Evolutionary conservation across 2,329 filamentous ascomycete genomes (phyloP).

Genomic region (Fonsecaea multimorphosa): DNA sequence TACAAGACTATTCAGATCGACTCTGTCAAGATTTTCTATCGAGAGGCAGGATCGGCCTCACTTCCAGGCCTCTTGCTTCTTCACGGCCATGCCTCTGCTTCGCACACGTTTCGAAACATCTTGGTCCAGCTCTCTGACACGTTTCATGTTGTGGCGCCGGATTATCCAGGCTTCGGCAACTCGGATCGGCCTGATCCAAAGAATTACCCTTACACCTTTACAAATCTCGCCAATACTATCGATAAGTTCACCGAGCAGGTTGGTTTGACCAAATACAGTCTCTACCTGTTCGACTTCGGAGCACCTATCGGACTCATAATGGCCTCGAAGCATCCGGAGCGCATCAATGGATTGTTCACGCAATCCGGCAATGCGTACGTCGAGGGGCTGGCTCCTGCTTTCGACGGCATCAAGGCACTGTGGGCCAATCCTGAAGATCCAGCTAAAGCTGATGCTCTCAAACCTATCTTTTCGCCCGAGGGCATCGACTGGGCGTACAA

Average conservation of each 20-base stretch:
- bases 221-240: slow-evolving; percentile 15
- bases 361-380: background rate
- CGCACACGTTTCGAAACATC: slow-evolving; percentile 25
- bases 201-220: slow-evolving; percentile 28
- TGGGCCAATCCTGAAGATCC: background rate
- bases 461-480: background rate
- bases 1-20: background rate
- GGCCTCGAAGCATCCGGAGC: background rate
- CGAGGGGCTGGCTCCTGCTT: background rate
- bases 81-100: slow-evolving; percentile 13
- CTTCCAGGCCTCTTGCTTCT: background rate
- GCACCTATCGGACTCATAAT: background rate
- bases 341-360: background rate
- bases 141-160: slow-evolving; percentile 30
- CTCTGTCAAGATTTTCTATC: background rate
- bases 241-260: slow-evolving; percentile 27
- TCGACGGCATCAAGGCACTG: background rate
- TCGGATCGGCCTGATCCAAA: slow-evolving; percentile 22
- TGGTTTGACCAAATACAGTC: background rate
- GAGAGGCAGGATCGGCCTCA: background rate
- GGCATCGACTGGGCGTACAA: background rate
- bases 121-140: slow-evolving; percentile 8
- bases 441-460: background rate
- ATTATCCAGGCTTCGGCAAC: slow-evolving; percentile 30
- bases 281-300: background rate